Base-by-base conservation (phyloP, 208 protist species). In the Crithidia expoeki region DNA sequence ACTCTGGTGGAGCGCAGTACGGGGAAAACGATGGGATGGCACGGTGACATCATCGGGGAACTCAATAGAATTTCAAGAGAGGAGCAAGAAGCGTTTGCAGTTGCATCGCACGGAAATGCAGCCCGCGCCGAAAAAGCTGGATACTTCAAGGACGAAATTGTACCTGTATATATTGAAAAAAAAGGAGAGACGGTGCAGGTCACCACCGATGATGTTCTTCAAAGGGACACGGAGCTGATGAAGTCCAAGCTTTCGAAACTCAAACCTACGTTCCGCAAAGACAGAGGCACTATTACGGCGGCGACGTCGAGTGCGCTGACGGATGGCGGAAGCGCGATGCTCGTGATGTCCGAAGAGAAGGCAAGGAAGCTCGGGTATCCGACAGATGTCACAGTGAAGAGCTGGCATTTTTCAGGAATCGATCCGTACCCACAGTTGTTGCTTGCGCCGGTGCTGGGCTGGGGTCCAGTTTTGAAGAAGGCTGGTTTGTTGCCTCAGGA, bases 1-100 rank as follows among this genome's bases (percentile, higher is more conserved):
- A 74, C 70, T 4, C 56, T 90, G 34, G 86, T 88, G 2, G 90
- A 97, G 67, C 72, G 90, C 25, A 93, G 80, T 55, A 96, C 93
- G 1, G 93, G 93, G 0, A 94, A 93, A 65, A 94, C 90, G 27
- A 97, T 97, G 93, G 93, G 93, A 25, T 97, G 81, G 76, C 90
- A 96, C 71, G 83, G 83, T 1, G 90, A 97, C 46, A 57, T 94
- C 25, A 97, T 96, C 46, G 90, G 56, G 0, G 93, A 97, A 66
- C 65, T 94, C 28, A 92, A 93, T 70, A 68, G 77, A 14, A 86
- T 97, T 28, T 62, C 79, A 23, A 75, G 93, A 30, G 75, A 60
- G 19, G 82, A 79, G 32, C 93, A 97, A 73, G 93, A 97, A 49
- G 72, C 47, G 36, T 86, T 96, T 38, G 85, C 90, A 0, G 33